Base-by-base conservation (phyloP, 2,329 filamentous ascomycete species). In the Clonostachys chloroleuca region DNA sequence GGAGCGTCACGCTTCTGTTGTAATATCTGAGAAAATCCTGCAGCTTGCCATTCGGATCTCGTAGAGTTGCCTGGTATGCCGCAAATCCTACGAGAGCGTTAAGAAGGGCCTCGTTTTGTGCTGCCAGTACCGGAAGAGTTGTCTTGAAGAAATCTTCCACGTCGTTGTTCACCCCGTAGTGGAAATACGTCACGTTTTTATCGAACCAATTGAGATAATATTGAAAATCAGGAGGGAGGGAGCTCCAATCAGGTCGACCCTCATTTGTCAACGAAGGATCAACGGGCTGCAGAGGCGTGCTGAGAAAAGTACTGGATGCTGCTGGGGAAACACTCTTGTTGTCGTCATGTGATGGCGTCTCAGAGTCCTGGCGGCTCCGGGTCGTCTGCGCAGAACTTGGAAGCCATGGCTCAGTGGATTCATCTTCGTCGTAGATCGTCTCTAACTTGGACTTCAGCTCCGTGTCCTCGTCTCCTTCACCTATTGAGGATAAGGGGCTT, bases 81-180 rank as follows among this genome's bases (percentile, higher is more conserved):
- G 92, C 79, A 62, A 96, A 97, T 1, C 87, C 90, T 10, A 92
- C 87, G 5, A 96, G 70, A 1, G 92, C 91, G 62, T 96, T 91
- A 6, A 96, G 76, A 12, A 97, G 72, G 7, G 92, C 83, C 51
- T 96, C 87, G 60, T 91, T 63, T 10, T 80, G 79, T 43, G 92
- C 63, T 1, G 92, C 92, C 46, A 87, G 73, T 39, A 82, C 82
- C 17, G 92, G 74, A 40, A 96, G 77, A 7, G 81, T 83, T 10
- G 75, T 78, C 43, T 81, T 82, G 52, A 96, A 82, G 61, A 96
- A 96, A 51, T 84, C 75, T 42, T 83, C 78, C 12, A 78, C 74
- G 58, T 92, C 85, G 54, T 78, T 77, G 51, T 87, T 83, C 55
- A 95, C 72, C 45, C 87, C 86, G 62, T 96, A 97, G 65, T 96